Percentiles rank a stretch among this genome's conserved stretches.
phyloP scores from a whole-genome alignment of 441 rosid species.

The Jatropha podagrica region DNA sequence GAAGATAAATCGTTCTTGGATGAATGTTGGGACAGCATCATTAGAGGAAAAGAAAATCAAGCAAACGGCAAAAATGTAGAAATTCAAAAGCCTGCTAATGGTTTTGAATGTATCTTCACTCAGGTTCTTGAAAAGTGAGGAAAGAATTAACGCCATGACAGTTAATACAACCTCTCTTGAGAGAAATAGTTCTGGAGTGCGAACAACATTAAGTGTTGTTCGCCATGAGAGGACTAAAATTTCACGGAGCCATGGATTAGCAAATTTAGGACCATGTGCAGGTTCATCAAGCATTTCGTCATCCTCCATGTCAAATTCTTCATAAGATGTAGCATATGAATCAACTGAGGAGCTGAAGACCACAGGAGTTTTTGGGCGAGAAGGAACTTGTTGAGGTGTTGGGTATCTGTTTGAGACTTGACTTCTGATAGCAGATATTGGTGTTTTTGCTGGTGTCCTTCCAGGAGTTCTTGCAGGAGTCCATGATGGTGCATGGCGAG shows the following conservation, averaged over 20 bases:
- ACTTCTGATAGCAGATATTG: constrained; percentile 33
- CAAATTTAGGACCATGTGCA: constrained; percentile 47
- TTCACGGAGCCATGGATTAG: constrained; percentile 67
- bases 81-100: constrained; percentile 52
- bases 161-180: constrained; percentile 53
- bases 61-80: constrained; percentile 62
- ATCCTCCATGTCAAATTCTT: constrained; percentile 35
- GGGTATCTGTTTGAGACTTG: constrained; percentile 32
- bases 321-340: constrained; percentile 34
- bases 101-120: constrained; percentile 29
- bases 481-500: constrained; percentile 60
- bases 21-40: constrained; percentile 69
- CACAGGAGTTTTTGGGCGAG: constrained; percentile 33
- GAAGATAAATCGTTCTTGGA: constrained; percentile 74
- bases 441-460: constrained; percentile 42
- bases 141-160: constrained; percentile 66
- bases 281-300: constrained; percentile 46
- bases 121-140: constrained; percentile 51
- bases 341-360: constrained; percentile 28
- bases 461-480: constrained; percentile 55
- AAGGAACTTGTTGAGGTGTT: constrained; percentile 31
- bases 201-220: constrained; percentile 47
- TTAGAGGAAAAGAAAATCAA: constrained; percentile 66
- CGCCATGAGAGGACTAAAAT: constrained; percentile 59
- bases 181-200: constrained; percentile 65